Evolutionary conservation across 352 stramenopile species (phyloP).

Genomic region (Phytopythium helicoides): DNA sequence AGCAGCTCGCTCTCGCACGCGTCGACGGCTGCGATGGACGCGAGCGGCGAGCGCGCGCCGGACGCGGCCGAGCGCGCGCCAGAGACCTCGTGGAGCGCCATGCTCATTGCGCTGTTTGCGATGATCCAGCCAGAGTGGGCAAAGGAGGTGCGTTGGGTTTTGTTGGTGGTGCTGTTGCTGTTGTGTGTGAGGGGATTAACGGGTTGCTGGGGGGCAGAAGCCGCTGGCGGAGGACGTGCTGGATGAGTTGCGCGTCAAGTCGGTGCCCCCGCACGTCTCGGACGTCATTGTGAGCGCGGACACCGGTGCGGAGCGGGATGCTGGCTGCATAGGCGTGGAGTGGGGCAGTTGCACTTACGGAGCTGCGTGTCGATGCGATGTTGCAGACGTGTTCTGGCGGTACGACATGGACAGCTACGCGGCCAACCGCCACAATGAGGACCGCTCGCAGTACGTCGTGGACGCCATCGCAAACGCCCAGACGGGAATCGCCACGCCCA

Average conservation of each 20-base stretch:
- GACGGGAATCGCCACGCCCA: constrained; percentile 16
- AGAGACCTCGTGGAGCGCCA: constrained; percentile 43
- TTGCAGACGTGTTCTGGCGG: constrained; percentile 46
- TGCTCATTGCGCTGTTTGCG: constrained; percentile 54
- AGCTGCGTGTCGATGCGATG: neutral
- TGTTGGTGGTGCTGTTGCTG: neutral
- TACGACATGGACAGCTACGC: constrained; percentile 74
- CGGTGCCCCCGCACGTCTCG: constrained; percentile 47
- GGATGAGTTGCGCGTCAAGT: constrained; percentile 45
- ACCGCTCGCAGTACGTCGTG: constrained; percentile 56
- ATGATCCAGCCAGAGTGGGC: constrained; percentile 57
- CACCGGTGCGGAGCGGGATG: constrained; percentile 6
- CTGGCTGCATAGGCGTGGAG: neutral
- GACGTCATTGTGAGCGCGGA: constrained; percentile 44
- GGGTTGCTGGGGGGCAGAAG: no score
- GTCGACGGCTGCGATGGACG: constrained; percentile 10
- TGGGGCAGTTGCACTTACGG: neutral
- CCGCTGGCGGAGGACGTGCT: constrained; percentile 33
- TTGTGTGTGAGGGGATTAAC: neutral
- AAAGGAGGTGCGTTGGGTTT: constrained; percentile 29
- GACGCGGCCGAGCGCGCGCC: constrained; percentile 6
- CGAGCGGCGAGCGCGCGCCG: constrained; percentile 2
- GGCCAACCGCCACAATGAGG: constrained; percentile 62
- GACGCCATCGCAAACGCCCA: constrained; percentile 23
- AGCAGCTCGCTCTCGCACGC: constrained; percentile 11